These are phyloP conservation scores for Aspergillus udagawae DNA, from an alignment of 2,329 filamentous ascomycete genomes.

Conservation along the genomic window DNA sequence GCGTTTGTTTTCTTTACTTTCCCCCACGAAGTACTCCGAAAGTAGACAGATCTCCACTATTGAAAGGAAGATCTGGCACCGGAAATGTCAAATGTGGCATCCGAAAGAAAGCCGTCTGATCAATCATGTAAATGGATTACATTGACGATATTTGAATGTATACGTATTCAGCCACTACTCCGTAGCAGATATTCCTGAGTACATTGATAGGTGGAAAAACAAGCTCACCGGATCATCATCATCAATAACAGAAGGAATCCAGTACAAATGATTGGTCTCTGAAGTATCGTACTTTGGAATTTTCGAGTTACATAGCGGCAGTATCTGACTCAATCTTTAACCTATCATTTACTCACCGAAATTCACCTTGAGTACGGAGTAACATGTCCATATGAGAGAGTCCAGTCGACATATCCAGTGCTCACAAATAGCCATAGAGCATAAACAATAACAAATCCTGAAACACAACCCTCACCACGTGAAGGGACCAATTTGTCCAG, in stretches of 20 bases:
- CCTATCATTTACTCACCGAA: too few species aligned
- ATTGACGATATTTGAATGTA: background rate
- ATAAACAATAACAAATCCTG: background rate
- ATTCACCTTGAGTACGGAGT: too few species aligned
- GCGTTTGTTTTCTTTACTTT: background rate
- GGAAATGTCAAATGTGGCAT: background rate
- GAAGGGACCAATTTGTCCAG: background rate
- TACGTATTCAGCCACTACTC: background rate
- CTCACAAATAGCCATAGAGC: background rate
- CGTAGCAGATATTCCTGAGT: background rate
- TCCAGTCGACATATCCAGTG: background rate
- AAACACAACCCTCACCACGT: background rate
- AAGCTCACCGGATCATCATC: too few species aligned
- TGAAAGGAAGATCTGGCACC: background rate
- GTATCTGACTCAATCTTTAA: too few species aligned
- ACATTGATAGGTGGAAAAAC: background rate
- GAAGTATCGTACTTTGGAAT: too few species aligned
- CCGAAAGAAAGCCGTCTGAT: background rate
- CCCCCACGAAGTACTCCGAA: background rate
- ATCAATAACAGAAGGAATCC: too few species aligned
- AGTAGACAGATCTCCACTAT: background rate
- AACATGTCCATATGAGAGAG: background rate
- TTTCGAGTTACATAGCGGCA: too few species aligned
- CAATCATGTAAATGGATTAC: background rate
- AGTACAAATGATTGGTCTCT: too few species aligned